phyloP scores from a whole-genome alignment of 192 early-diverging fungal genomes.

The Backusella australiensis region DNA sequence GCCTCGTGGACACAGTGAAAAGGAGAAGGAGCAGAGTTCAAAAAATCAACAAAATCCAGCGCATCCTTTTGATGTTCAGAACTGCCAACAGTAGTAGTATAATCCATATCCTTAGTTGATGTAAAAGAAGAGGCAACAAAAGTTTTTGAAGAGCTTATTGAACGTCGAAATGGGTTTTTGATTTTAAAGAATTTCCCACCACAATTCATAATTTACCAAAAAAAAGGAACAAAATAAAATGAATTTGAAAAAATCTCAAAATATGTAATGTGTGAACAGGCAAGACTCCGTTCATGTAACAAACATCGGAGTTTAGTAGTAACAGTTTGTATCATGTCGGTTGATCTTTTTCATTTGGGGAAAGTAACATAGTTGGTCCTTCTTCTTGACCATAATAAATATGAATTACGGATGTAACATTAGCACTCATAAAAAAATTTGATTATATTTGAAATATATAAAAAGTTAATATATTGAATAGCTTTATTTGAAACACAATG shows the following conservation, averaged over 20 bases:
- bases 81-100: not conserved
- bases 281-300: not conserved
- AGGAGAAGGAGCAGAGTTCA: constrained; percentile 90
- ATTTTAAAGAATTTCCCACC: not conserved
- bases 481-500: not conserved
- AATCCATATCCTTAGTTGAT: constrained; percentile 2
- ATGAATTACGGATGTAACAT: too few species aligned
- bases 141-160: constrained; percentile 3
- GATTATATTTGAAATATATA: too few species aligned
- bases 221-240: not conserved
- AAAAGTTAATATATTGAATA: not conserved
- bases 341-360: not conserved
- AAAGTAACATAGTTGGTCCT: not conserved
- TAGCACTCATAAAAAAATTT: too few species aligned
- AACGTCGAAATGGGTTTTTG: not conserved
- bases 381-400: too few species aligned
- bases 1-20: constrained; percentile 94
- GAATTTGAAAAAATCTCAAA: not conserved
- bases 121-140: constrained; percentile 13
- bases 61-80: constrained; percentile 25
- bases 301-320: not conserved
- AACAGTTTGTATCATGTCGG: not conserved
- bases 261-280: not conserved
- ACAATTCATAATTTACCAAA: not conserved
- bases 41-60: constrained; percentile 78